phyloP scores from a whole-genome alignment of 1,284 basidiomycete species.

The Serendipita sp. region DNA sequence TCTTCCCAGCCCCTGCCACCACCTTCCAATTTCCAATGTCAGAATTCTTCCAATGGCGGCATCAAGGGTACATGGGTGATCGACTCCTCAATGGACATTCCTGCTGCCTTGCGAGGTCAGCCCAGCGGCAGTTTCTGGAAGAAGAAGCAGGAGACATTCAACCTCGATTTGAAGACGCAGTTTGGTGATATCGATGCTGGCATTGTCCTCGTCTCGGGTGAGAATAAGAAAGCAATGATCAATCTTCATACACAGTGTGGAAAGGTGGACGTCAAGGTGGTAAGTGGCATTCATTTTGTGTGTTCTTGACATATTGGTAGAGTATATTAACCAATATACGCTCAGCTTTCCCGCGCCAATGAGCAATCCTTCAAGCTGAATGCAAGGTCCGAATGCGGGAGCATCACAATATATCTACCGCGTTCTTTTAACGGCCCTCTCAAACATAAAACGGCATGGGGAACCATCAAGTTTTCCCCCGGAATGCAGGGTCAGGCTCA shows the following conservation, averaged over 20 bases:
- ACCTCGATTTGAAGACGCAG: not conserved
- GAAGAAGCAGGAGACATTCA: not conserved
- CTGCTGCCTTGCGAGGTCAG: not conserved
- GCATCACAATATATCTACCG: not conserved
- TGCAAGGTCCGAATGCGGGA: not conserved
- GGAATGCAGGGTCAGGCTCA: not conserved
- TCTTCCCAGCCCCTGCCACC: not conserved
- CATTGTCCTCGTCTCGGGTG: not conserved
- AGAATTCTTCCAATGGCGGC: not conserved
- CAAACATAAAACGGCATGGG: not conserved
- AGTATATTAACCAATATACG: not conserved
- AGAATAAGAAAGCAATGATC: not conserved
- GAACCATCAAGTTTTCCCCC: not conserved
- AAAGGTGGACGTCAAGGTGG: not conserved
- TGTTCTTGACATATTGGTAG: not conserved
- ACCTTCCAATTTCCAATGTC: not conserved
- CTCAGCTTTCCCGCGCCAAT: not conserved
- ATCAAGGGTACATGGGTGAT: constrained; percentile 3
- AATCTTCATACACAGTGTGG: not conserved
- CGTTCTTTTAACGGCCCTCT: not conserved
- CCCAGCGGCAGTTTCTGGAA: not conserved
- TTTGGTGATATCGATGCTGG: not conserved
- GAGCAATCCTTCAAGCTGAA: not conserved
- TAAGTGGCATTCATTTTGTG: not conserved
- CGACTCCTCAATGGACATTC: not conserved